These are phyloP conservation scores for Lyophyllum shimeji DNA, from an alignment of 768 basidiomycete genomes.

Conservation along the genomic window DNA sequence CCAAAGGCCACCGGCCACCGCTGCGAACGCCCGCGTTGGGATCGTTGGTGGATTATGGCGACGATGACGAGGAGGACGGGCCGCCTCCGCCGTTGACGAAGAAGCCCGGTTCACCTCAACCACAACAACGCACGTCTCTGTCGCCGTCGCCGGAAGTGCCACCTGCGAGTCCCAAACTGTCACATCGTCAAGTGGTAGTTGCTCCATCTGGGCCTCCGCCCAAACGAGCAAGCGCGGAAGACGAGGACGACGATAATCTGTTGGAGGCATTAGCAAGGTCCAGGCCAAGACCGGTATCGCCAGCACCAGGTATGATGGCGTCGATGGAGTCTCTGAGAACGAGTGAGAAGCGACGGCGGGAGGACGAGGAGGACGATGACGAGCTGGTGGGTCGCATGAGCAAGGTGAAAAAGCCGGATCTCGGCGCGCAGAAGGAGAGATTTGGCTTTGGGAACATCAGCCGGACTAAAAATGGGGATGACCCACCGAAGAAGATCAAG, in stretches of 20 bases:
- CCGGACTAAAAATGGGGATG: slow-evolving; percentile 46
- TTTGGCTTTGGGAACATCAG: slow-evolving; percentile 23
- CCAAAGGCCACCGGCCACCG: slow-evolving; percentile 48
- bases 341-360: slow-evolving; percentile 70
- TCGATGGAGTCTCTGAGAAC: slow-evolving; percentile 48
- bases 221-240: slow-evolving; percentile 36
- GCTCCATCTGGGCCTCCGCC: slow-evolving; percentile 40
- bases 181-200: slow-evolving; percentile 35
- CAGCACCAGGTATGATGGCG: slow-evolving; percentile 32
- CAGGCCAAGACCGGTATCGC: slow-evolving; percentile 38
- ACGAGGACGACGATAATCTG: slow-evolving; percentile 59
- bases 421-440: slow-evolving; percentile 45
- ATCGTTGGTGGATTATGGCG: slow-evolving; percentile 73
- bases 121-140: slow-evolving; percentile 22
- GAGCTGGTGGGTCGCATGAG: slow-evolving; percentile 62
- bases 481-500: slow-evolving; percentile 72
- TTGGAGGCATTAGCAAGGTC: slow-evolving; percentile 54
- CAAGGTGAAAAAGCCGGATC: slow-evolving; percentile 57
- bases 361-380: slow-evolving; percentile 72
- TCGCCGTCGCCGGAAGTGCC: slow-evolving; percentile 34
- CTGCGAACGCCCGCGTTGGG: slow-evolving; percentile 55
- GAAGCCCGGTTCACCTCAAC: slow-evolving; percentile 10
- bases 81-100: slow-evolving; percentile 3
- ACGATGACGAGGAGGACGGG: slow-evolving; percentile 44
- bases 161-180: slow-evolving; percentile 35